phyloP scores from a whole-genome alignment of 441 rosid genomes.

The Cnidoscolus chayamansa region DNA sequence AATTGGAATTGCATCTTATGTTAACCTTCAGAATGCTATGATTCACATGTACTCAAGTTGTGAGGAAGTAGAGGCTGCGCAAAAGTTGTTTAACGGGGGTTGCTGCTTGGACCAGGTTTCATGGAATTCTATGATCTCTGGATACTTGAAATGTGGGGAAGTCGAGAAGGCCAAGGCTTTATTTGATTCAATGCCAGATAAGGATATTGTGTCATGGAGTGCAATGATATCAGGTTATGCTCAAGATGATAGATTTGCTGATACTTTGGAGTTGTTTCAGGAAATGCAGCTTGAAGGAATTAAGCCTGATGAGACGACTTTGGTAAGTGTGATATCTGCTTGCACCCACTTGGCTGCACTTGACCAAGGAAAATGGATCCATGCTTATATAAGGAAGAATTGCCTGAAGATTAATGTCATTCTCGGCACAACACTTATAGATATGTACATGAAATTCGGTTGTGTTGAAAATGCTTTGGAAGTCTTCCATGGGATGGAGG shows the following conservation, averaged over 20 bases:
- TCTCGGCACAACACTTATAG: constrained; percentile 49
- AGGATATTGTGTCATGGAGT: constrained; percentile 54
- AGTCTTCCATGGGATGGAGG: constrained; percentile 42
- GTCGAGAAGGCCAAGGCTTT: constrained; percentile 46
- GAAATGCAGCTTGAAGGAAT: constrained; percentile 47
- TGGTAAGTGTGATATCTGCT: constrained; percentile 51
- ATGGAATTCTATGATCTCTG: constrained; percentile 66
- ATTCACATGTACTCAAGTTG: constrained; percentile 55
- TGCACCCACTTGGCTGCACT: constrained; percentile 52
- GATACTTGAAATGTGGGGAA: constrained; percentile 41
- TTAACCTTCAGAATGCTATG: constrained; percentile 59
- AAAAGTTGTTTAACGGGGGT: constrained; percentile 38
- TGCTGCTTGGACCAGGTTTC: constrained; percentile 43
- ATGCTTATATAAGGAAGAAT: constrained; percentile 42
- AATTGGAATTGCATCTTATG: constrained; percentile 41
- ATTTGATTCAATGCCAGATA: constrained; percentile 49
- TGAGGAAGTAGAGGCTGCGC: constrained; percentile 37
- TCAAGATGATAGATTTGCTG: constrained; percentile 37
- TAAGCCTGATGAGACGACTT: constrained; percentile 45
- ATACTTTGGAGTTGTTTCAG: constrained; percentile 44
- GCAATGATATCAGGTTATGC: constrained; percentile 56
- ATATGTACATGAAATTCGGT: constrained; percentile 65
- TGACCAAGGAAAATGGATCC: constrained; percentile 56
- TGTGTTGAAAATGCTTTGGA: constrained; percentile 50
- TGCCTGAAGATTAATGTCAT: constrained; percentile 38